phyloP scores from a whole-genome alignment of 2,329 filamentous ascomycete genomes.

The Botrytis paeoniae region DNA sequence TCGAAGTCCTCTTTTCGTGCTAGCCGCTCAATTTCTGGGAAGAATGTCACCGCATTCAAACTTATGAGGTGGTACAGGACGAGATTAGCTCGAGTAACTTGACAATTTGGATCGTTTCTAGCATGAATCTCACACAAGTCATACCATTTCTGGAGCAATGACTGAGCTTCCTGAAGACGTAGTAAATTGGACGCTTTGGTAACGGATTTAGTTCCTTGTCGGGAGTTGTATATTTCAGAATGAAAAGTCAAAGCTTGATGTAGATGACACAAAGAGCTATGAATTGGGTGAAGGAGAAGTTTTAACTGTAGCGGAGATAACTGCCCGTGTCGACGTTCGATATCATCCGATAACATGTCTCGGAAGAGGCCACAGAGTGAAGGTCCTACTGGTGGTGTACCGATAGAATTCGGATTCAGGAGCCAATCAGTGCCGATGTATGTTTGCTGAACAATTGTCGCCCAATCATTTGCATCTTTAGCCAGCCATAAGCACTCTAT shows the following conservation, averaged over 20 bases:
- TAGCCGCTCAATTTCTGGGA: constrained; percentile 64
- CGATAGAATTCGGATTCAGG: constrained; percentile 35
- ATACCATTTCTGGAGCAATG: constrained; percentile 64
- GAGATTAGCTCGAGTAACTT: constrained; percentile 61
- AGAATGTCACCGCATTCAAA: constrained; percentile 65
- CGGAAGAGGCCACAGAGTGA: constrained; percentile 66
- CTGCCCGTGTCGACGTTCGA: constrained; percentile 46
- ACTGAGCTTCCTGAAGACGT: constrained; percentile 62
- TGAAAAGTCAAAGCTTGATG: constrained; percentile 65
- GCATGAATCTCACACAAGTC: constrained; percentile 56
- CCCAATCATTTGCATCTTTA: constrained; percentile 57
- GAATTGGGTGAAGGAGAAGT: constrained; percentile 66
- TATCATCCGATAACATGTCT: constrained; percentile 63
- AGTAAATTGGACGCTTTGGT: constrained; percentile 59
- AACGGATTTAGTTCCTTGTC: constrained; percentile 46
- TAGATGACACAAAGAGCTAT: constrained; percentile 62
- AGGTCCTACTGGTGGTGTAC: constrained; percentile 50
- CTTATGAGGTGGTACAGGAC: constrained; percentile 69
- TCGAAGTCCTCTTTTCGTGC: constrained; percentile 60
- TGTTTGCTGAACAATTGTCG: constrained; percentile 54
- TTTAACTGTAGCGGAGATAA: constrained; percentile 57
- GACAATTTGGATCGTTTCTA: constrained; percentile 55
- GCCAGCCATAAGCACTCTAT: constrained; percentile 63
- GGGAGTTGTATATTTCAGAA: constrained; percentile 50
- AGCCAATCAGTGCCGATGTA: constrained; percentile 50